phyloP scores from a whole-genome alignment of 2,329 filamentous ascomycete species.

The Didymella pomorum region DNA sequence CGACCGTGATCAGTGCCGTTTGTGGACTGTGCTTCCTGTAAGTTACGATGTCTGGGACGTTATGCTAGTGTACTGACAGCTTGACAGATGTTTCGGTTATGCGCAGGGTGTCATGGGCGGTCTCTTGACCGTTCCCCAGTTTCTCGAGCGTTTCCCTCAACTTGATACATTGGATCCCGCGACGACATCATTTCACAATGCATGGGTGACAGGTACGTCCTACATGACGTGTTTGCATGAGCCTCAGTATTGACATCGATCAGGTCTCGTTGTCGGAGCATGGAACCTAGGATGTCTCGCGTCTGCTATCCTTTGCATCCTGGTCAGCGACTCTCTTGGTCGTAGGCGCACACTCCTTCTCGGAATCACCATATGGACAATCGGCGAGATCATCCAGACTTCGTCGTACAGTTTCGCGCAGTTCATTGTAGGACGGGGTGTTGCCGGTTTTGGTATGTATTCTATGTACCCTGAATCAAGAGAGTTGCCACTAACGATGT shows the following conservation, averaged over 20 bases:
- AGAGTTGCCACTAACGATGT: slow-evolving; percentile 2
- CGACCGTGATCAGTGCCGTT: slow-evolving; percentile 34
- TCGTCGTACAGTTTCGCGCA: slow-evolving; percentile 56
- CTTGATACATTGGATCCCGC: slow-evolving; percentile 34
- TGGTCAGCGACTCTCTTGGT: slow-evolving; percentile 59
- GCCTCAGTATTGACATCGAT: not conserved
- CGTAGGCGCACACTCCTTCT: slow-evolving; percentile 59
- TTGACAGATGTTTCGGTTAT: slow-evolving; percentile 61
- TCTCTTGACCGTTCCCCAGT: slow-evolving; percentile 73
- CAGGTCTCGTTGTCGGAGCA: slow-evolving; percentile 42
- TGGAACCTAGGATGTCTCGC: slow-evolving; percentile 64
- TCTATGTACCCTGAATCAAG: too few relatives aligned
- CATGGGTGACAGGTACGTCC: slow-evolving; percentile 37
- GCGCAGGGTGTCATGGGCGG: slow-evolving; percentile 73
- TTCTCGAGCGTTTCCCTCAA: slow-evolving; percentile 54
- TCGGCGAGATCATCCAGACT: slow-evolving; percentile 60
- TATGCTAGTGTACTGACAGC: slow-evolving; percentile 19
- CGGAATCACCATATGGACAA: slow-evolving; percentile 59
- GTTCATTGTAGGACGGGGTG: slow-evolving; percentile 61
- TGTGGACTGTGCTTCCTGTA: slow-evolving; percentile 43
- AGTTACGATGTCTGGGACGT: slow-evolving; percentile 7
- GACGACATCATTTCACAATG: slow-evolving; percentile 27
- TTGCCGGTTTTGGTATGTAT: slow-evolving; percentile 59
- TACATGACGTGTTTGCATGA: too few relatives aligned
- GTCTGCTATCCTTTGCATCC: slow-evolving; percentile 61